Evolutionary conservation across 495 filamentous ascomycete genomes (phyloP).

Genomic region (Elaphomyces granulatus): DNA sequence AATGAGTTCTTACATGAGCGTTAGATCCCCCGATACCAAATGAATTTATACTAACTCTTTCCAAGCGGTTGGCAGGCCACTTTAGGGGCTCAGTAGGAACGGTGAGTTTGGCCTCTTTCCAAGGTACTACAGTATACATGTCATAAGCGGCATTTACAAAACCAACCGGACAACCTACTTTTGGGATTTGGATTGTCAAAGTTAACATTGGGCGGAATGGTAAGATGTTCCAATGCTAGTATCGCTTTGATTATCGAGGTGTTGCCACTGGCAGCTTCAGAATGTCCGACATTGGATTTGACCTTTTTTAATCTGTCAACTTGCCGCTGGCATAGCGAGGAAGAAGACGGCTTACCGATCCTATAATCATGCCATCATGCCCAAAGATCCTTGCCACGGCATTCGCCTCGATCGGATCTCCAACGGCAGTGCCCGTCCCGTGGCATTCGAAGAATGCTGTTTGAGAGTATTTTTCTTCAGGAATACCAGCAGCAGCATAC

Average conservation of each 20-base stretch:
- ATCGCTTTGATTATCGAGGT: slow-evolving; percentile 43
- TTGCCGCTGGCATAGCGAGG: no score
- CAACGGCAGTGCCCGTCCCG: slow-evolving; percentile 19
- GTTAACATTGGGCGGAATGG: slow-evolving; percentile 35
- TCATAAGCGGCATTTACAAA: no score
- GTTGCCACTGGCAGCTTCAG: slow-evolving; percentile 38
- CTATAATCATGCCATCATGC: slow-evolving; percentile 30
- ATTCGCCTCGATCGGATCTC: background rate
- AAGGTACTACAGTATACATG: slow-evolving; percentile 8
- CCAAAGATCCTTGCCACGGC: slow-evolving; percentile 2
- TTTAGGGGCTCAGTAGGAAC: slow-evolving; percentile 16
- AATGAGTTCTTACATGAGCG: slow-evolving; percentile 14
- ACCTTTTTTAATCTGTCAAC: no score
- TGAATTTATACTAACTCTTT: slow-evolving; percentile 44
- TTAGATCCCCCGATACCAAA: slow-evolving; percentile 55
- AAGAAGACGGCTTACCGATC: slow-evolving; percentile 34
- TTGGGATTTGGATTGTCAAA: slow-evolving; percentile 14
- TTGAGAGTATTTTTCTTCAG: slow-evolving; percentile 11
- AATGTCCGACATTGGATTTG: slow-evolving; percentile 40
- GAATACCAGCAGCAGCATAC: slow-evolving; percentile 17
- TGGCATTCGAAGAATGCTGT: slow-evolving; percentile 21
- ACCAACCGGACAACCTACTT: slow-evolving; percentile 8
- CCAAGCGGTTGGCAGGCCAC: slow-evolving; percentile 10
- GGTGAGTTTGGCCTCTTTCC: slow-evolving; percentile 12
- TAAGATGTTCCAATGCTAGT: slow-evolving; percentile 32